These are phyloP conservation scores for Cladosporium phlei DNA, from an alignment of 2,329 filamentous ascomycete genomes.

Conservation along the genomic window DNA sequence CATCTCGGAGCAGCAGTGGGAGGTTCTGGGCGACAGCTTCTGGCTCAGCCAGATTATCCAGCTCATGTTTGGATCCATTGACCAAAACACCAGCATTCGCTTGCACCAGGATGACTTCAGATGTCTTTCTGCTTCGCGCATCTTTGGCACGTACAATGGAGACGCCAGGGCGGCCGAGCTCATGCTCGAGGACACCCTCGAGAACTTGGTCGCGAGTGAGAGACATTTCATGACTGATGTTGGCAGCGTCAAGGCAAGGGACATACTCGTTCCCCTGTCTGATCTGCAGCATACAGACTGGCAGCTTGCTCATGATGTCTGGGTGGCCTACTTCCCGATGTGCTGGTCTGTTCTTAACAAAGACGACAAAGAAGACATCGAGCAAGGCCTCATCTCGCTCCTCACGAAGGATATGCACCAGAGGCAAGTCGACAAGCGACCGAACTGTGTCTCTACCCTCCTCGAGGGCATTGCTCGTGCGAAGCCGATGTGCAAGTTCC, in stretches of 20 bases:
- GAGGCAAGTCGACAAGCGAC: slow-evolving; percentile 87
- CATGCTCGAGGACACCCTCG: slow-evolving; percentile 78
- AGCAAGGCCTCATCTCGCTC: slow-evolving; percentile 83
- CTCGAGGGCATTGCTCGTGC: slow-evolving; percentile 82
- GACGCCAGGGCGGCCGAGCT: slow-evolving; percentile 59
- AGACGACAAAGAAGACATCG: slow-evolving; percentile 84
- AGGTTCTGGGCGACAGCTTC: slow-evolving; percentile 88
- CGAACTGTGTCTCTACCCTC: slow-evolving; percentile 90
- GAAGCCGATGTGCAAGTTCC: slow-evolving; percentile 83
- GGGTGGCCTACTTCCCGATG: slow-evolving; percentile 85
- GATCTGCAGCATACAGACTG: slow-evolving; percentile 89
- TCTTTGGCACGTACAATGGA: slow-evolving; percentile 68
- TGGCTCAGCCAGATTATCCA: slow-evolving; percentile 96
- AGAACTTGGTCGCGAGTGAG: slow-evolving; percentile 71
- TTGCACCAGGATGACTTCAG: slow-evolving; percentile 82
- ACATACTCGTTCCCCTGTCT: slow-evolving; percentile 81
- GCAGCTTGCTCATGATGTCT: slow-evolving; percentile 78
- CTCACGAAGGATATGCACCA: slow-evolving; percentile 95
- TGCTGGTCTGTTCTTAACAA: slow-evolving; percentile 85
- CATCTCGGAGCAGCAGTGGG: slow-evolving; percentile 91
- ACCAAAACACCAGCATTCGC: slow-evolving; percentile 73
- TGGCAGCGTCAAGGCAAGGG: slow-evolving; percentile 78
- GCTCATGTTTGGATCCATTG: slow-evolving; percentile 82
- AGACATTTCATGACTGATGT: slow-evolving; percentile 79
- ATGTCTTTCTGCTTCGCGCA: slow-evolving; percentile 65